Evolutionary conservation across 2,329 filamentous ascomycete species (phyloP), one percentile per base, ranked within the genome.

Genomic region (Penicillium rolfsii): DNA sequence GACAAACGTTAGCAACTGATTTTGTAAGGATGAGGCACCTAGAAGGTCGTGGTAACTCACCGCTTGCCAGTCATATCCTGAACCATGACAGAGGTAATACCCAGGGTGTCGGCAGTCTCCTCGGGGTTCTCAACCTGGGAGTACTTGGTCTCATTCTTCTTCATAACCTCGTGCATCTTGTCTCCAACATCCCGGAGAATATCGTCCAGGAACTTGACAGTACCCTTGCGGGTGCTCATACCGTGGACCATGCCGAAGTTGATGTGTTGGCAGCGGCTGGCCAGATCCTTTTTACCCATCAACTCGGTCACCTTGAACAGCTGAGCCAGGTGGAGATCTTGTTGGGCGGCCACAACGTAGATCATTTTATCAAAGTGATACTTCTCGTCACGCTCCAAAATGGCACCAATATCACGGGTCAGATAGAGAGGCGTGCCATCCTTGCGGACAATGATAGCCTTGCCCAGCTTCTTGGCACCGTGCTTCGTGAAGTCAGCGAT

Each of bases 121-220:
- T 87, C 88, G 0, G 94, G 94, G 76, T 98, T 83, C 72, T 89
- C 90, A 22, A 99, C 89, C 78, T 97, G 93, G 59, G 87, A 81
- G 78, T 98, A 99, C 83, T 99, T 99, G 73, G 85, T 83, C 70
- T 90, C 84, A 77, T 98, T 98, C 81, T 89, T 90, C 78, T 82
- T 87, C 95, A 99, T 99, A 55, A 96, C 91, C 63, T 97, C 91
- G 82, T 98, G 94, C 95, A 99, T 99, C 79, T 93, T 91, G 58
- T 97, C 94, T 71, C 87, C 89, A 7, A 96, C 92, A 69, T 93
- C 90, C 43, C 85, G 83, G 59, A 93, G 82, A 68, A 93, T 91
- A 68, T 91, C 88, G 70, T 89, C 83, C 64, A 87, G 75, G 80
- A 91, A 91, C 77, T 90, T 90, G 69, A 92, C 90, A 0, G 89